phyloP scores from a whole-genome alignment of 2,329 filamentous ascomycete species.

The Zasmidium angulare region DNA sequence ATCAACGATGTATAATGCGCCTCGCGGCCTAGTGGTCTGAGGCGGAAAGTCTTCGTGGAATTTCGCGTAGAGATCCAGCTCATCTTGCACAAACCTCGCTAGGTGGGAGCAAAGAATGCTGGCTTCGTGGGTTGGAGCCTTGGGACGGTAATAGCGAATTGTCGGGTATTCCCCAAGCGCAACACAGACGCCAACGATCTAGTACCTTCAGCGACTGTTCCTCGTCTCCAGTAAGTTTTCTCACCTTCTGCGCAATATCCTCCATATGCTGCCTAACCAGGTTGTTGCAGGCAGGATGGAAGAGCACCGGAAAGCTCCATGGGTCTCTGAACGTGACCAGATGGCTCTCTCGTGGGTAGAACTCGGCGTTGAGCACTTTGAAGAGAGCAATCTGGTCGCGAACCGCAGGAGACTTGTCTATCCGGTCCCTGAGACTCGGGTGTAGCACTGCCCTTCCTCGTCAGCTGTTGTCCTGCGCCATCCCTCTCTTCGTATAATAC shows the following conservation, averaged over 20 bases:
- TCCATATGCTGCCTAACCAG: conserved; percentile 82
- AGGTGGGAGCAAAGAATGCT: conserved; percentile 83
- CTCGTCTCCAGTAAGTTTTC: background rate
- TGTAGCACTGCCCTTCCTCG: conserved; percentile 58
- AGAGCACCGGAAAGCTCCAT: conserved; percentile 91
- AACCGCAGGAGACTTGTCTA: conserved; percentile 69
- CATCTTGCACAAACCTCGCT: conserved; percentile 85
- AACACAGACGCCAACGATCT: conserved; percentile 86
- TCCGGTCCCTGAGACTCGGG: conserved; percentile 66
- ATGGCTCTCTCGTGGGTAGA: conserved; percentile 85
- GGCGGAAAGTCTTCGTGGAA: conserved; percentile 84
- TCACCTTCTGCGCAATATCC: conserved; percentile 80
- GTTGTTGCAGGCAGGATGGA: conserved; percentile 84
- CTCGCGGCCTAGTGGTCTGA: conserved; percentile 72
- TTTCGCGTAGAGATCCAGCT: conserved; percentile 84
- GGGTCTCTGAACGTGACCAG: conserved; percentile 90
- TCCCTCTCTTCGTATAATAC: conserved; percentile 25
- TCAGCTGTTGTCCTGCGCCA: conserved; percentile 15
- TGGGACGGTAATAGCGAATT: conserved; percentile 85
- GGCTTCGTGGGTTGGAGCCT: conserved; percentile 76
- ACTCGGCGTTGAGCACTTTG: conserved; percentile 82
- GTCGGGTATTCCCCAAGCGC: conserved; percentile 91
- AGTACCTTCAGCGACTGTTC: background rate
- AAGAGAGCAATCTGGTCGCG: conserved; percentile 77
- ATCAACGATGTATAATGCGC: conserved; percentile 82